These are phyloP conservation scores for Globisporangium ultimum DNA, from an alignment of 352 stramenopile species.

Conservation along the genomic window DNA sequence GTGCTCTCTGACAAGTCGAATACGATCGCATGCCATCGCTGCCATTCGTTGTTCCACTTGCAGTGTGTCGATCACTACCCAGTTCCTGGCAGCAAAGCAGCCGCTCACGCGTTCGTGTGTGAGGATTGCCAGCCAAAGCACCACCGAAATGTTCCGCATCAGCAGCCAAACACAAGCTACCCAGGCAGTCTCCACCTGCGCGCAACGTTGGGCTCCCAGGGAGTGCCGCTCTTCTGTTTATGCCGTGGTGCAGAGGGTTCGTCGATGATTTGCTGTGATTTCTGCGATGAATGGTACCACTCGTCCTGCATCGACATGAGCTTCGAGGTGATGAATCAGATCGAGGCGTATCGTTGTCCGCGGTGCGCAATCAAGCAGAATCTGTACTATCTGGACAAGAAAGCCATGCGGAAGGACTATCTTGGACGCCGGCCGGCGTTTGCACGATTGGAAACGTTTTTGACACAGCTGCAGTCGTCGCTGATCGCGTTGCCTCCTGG, in stretches of 20 bases:
- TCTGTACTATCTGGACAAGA: slow-evolving; percentile 69
- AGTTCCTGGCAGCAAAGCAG: not conserved
- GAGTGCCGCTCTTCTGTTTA: slow-evolving; percentile 59
- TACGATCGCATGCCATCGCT: slow-evolving; percentile 48
- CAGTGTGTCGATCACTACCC: slow-evolving; percentile 36
- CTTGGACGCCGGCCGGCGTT: slow-evolving; percentile 49
- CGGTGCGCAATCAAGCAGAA: slow-evolving; percentile 64
- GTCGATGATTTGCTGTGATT: slow-evolving; percentile 88
- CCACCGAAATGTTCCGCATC: not conserved
- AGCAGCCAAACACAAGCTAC: not conserved
- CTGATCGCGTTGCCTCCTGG: slow-evolving; percentile 53
- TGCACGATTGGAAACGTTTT: slow-evolving; percentile 44
- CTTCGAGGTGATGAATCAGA: slow-evolving; percentile 42
- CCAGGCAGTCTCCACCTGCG: slow-evolving; percentile 7
- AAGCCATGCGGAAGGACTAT: slow-evolving; percentile 38
- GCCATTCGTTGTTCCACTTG: slow-evolving; percentile 50
- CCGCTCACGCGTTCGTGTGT: slow-evolving; percentile 19
- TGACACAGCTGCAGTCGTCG: slow-evolving; percentile 49
- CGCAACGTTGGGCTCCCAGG: slow-evolving; percentile 14
- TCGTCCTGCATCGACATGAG: slow-evolving; percentile 62
- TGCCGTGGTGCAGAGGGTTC: slow-evolving; percentile 56
- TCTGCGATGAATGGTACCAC: slow-evolving; percentile 88
- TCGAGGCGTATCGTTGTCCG: slow-evolving; percentile 73
- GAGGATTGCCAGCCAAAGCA: slow-evolving; percentile 15
- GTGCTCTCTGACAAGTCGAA: slow-evolving; percentile 48